phyloP scores from a whole-genome alignment of 1,284 basidiomycete species.

The Cryptococcus sp. region DNA sequence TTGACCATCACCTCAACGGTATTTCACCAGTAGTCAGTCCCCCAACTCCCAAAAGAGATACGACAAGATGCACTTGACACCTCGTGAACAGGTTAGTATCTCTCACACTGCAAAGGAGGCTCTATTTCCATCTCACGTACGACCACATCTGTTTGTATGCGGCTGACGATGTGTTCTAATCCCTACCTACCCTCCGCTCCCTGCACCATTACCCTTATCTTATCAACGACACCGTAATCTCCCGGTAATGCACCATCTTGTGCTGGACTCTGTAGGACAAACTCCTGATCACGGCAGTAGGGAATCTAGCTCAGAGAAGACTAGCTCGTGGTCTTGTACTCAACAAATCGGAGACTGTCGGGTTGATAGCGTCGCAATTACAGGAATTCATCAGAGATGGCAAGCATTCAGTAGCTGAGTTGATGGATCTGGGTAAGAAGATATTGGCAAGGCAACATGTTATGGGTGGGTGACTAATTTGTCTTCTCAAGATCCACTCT shows the following conservation, averaged over 20 bases:
- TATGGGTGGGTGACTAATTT: constrained; percentile 44
- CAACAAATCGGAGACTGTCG: constrained; percentile 82
- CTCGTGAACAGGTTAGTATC: constrained; percentile 36
- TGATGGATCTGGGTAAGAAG: constrained; percentile 89
- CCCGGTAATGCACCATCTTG: not conserved
- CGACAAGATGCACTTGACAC: constrained; percentile 35
- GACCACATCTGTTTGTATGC: not conserved
- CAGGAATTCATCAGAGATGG: constrained; percentile 97
- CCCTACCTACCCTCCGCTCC: not conserved
- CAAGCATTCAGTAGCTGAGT: constrained; percentile 72
- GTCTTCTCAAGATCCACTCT: not conserved
- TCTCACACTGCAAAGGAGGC: not conserved
- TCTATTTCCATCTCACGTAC: not conserved
- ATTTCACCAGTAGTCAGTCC: no score
- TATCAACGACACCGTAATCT: not conserved
- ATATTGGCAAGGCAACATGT: constrained; percentile 87
- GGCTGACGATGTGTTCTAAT: no score
- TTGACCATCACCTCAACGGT: no score
- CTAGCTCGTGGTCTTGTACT: constrained; percentile 83
- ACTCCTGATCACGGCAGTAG: constrained; percentile 57
- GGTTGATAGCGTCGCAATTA: constrained; percentile 82
- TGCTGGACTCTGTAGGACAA: constrained; percentile 44
- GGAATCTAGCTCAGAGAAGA: constrained; percentile 85
- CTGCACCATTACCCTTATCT: not conserved
- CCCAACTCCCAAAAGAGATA: no score